These are phyloP conservation scores for Pestalotiopsis sp. DNA, from an alignment of 2,329 filamentous ascomycete species.

Conservation along the genomic window DNA sequence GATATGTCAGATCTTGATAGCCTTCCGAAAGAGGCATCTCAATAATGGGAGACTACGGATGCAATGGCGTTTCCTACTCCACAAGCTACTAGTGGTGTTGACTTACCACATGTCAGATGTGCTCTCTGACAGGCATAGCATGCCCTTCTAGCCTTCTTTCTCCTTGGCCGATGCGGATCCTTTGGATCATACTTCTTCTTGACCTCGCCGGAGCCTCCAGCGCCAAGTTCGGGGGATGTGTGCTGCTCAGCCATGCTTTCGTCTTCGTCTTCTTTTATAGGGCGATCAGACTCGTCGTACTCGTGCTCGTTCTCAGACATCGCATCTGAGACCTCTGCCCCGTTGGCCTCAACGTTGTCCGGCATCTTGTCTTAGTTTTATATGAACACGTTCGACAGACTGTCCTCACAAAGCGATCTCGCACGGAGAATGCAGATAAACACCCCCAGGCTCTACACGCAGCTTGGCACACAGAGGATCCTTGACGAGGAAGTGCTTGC, in stretches of 20 bases:
- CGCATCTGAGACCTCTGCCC: constrained; percentile 58
- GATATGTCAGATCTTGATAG: constrained; percentile 1
- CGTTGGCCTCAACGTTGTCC: constrained; percentile 55
- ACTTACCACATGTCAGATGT: constrained; percentile 97
- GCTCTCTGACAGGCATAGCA: constrained; percentile 97
- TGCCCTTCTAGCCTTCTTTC: constrained; percentile 94
- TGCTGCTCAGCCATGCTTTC: constrained; percentile 56
- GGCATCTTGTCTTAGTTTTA: constrained; percentile 60
- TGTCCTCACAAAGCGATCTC: neutral
- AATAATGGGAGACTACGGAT: neutral
- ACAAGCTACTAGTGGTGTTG: constrained; percentile 2
- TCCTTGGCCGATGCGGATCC: constrained; percentile 83
- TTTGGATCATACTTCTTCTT: constrained; percentile 81
- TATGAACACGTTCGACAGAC: constrained; percentile 36
- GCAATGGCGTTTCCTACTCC: neutral
- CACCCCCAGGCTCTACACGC: constrained; percentile 23
- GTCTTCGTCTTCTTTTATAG: constrained; percentile 48
- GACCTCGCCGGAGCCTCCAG: constrained; percentile 49
- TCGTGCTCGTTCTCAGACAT: constrained; percentile 64
- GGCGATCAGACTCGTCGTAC: constrained; percentile 48
- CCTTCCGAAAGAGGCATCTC: neutral
- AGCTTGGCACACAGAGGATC: constrained; percentile 33
- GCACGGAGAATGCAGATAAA: constrained; percentile 8
- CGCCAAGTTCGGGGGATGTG: constrained; percentile 43
- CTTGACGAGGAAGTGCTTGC: constrained; percentile 25